Evolutionary conservation across 768 basidiomycete genomes (phyloP).

Genomic region (Phlebiopsis gigantea): DNA sequence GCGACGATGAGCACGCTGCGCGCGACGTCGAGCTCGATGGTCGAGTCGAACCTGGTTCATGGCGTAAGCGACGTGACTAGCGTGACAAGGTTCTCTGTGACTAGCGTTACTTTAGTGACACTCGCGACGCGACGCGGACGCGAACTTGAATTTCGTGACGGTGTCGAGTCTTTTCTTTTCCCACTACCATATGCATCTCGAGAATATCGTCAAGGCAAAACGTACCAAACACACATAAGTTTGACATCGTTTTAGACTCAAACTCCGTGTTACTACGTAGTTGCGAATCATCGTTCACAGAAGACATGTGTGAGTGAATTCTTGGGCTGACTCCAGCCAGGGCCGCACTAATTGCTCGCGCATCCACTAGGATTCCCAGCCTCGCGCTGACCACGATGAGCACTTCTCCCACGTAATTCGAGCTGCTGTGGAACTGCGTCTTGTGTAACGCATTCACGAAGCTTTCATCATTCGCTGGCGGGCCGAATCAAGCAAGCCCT

Average conservation of each 20-base stretch:
- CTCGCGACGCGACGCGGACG: neutral
- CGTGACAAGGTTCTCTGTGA: neutral
- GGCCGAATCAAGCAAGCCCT: neutral
- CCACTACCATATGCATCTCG: no score
- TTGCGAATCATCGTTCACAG: neutral
- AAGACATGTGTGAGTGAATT: neutral
- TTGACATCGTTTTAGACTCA: no score
- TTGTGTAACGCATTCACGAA: neutral
- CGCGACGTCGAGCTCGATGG: neutral
- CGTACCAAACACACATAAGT: no score
- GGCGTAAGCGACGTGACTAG: neutral
- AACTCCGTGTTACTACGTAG: neutral
- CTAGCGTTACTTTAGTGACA: neutral
- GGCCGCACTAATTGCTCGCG: neutral
- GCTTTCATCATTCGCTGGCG: neutral
- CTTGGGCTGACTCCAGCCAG: neutral
- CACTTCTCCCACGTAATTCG: neutral
- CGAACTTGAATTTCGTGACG: no score
- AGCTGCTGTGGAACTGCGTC: neutral
- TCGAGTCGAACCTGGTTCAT: neutral
- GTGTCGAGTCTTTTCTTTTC: no score
- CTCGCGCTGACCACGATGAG: neutral
- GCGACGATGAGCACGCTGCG: neutral
- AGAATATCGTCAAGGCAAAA: no score
- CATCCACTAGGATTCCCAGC: neutral